Evolutionary conservation across 2,329 filamentous ascomycete genomes (phyloP), one percentile per base, ranked within the genome.

Genomic region (Cladophialophora bantiana): DNA sequence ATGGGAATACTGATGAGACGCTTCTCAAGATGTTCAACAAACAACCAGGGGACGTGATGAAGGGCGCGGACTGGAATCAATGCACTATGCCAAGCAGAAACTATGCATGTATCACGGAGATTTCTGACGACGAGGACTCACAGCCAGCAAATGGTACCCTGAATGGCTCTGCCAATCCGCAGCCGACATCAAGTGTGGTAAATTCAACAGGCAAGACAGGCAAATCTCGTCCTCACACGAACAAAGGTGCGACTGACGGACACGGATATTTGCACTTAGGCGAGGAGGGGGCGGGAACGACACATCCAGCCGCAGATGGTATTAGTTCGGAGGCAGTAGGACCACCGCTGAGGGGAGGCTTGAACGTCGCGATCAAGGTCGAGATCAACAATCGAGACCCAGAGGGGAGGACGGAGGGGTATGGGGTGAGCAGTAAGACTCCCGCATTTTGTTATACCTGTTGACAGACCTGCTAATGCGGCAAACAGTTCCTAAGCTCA

Each of bases 31-130:
- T 89, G 69, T 89, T 89, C 74, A 82, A 90, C 75, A 82, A 83
- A 72, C 85, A 89, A 71, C 88, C 88, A 5, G 84, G 84, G 9
- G 79, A 82, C 36, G 76, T 79, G 63, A 79, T 81, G 68, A 89
- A 94, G 80, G 92, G 90, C 3, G 86, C 89, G 0, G 82, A 82
- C 52, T 90, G 85, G 75, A 97, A 97, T 78, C 86, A 92, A 70
- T 91, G 92, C 68, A 97, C 94, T 10, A 97, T 97, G 88, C 87
- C 88, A 0, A 86, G 84, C 59, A 82, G 88, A 62, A 89, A 90
- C 76, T 89, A 86, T 74, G 87, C 87, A 65, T 86, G 86, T 75
- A 86, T 89, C 76, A 83, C 83, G 53, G 86, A 89, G 72, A 78
- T 81, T 45, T 74, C 76, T 13, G 71, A 68, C 73, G 13, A 70